Conservation (phyloP, 495 filamentous ascomycete species). For the Penicillium longicatenatum region DNA sequence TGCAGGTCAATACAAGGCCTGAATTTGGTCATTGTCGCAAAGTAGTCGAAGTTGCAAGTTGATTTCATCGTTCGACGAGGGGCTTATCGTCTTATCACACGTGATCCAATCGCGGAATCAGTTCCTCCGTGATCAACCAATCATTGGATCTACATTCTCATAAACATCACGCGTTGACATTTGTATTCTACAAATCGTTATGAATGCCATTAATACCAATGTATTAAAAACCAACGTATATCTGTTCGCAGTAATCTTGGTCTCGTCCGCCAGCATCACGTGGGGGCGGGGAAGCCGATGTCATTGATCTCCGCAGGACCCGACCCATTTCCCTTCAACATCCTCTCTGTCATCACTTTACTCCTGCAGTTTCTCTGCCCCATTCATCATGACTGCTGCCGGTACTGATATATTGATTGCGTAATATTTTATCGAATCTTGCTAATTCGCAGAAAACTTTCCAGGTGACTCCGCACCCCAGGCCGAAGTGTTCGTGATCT, state of each 20-base stretch:
- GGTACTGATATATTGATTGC: neutral
- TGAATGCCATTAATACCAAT: neutral
- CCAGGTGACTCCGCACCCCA: constrained; percentile 21
- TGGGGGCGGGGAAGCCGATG: constrained; percentile 19
- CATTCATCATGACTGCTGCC: neutral
- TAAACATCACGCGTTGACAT: neutral
- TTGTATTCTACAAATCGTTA: neutral
- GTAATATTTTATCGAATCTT: neutral
- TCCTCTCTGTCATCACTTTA: constrained; percentile 3
- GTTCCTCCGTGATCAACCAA: neutral
- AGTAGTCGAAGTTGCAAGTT: neutral
- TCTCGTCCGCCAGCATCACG: constrained; percentile 13
- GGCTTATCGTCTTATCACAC: constrained; percentile 11
- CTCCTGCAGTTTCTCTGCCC: neutral
- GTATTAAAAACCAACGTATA: neutral
- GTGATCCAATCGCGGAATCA: neutral
- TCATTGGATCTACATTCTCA: neutral
- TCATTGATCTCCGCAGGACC: constrained; percentile 22
- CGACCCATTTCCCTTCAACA: constrained; percentile 1
- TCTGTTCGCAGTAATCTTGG: neutral
- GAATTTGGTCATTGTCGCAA: constrained; percentile 78
- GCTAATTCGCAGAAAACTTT: neutral
- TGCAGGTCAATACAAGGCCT: constrained; percentile 97
- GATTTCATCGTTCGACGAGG: constrained; percentile 5
- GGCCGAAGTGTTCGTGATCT: constrained; percentile 26